Base-by-base conservation (phyloP, 2,329 filamentous ascomycete species). In the Graphiopsis chlorocephala region DNA sequence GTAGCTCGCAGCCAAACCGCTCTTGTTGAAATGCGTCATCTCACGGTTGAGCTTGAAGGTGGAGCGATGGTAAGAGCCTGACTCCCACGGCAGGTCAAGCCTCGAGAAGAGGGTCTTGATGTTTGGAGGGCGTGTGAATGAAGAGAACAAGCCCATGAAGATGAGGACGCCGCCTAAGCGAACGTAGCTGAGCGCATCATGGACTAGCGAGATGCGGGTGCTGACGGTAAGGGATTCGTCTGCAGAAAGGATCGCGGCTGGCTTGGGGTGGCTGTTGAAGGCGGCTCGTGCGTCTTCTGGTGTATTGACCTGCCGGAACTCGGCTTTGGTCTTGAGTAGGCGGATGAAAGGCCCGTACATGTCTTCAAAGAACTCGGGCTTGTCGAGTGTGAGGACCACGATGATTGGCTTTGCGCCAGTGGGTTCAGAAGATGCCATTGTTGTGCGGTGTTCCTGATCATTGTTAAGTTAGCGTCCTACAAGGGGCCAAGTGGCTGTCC, bases 41-140 rank as follows among this genome's bases (percentile, higher is more conserved):
- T 47, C 63, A 20, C 26, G n/a, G 45, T 71, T 71, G 64, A 70
- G 15, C 15, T 64, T 35, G 65, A 68, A 59, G 3, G 66, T 67
- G 2, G 69, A 67, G 42, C 69, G 69, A 33, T 71, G 67, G 62
- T 70, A 71, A 28, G 69, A 65, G 42, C 68, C 68, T 3, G 48
- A 63, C 26, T 58, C 20, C 68, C 70, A 70, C n/a, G 68, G 64
- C 26, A 70, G 61, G 20, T 50, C 64, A 26, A 71, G 53, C 5
- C 50, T 48, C n/a, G 61, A 48, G 59, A 71, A 71, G 47, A 71
- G 61, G 17, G 28, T 52, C 20, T 59, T 62, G 62, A 68, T 57
- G 17, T 67, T 50, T 14, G 52, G 45, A 7, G 60, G 59, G 1
- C 60, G 55, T 12, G 65, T 47, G 63, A 65, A 65, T 50, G 52